Evolutionary conservation across 1,284 basidiomycete genomes (phyloP), one percentile per base, ranked within the genome.

Genomic region (Chalciporus sp.): DNA sequence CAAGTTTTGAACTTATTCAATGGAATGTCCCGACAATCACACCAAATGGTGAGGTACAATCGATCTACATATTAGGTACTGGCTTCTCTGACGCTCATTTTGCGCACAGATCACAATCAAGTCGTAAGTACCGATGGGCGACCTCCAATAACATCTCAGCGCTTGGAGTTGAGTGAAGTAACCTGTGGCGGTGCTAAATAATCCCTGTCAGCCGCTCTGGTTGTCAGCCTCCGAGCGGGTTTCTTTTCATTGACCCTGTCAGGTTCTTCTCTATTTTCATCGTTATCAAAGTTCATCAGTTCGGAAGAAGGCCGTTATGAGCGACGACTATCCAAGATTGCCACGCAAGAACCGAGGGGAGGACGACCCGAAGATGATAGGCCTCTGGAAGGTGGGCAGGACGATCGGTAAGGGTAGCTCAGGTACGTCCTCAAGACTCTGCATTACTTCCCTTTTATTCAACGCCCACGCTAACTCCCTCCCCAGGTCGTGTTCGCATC

Each of bases 381-480:
- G 95, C 5, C 80, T 90, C 52, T 98, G 95, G 95, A 90, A 93
- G 72, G 84, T 98, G 43, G 95, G 95, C 44, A 85, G 92, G 69
- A 92, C 92, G 4, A 91, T 98, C 64, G 96, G 96, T 7, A 90
- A 92, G 67, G 95, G 95, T 33, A 89, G 86, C 63, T 92, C 88
- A 65, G 95, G 94, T 94, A 46, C 16, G 47, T 57, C 46, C 9
- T 35, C 33, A 14, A 12, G 11, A 12, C 10, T 35, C 12, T 14
- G 23, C 23, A 2, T 23, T 23, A 2, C 23, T 23, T 8, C 28
- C 7, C 47, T 50, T 45, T 33, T 40, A 2, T 20, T 7, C 27
- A 33, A 27, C 9, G 7, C 42, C 35, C 19, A 45, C 16, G n/a
- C n/a, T n/a, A n/a, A n/a, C 41, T 29, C 23, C 39, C 39, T 39